These are phyloP conservation scores for Salix koriyanagi DNA, from an alignment of 345 rosid genomes.

Conservation along the genomic window DNA sequence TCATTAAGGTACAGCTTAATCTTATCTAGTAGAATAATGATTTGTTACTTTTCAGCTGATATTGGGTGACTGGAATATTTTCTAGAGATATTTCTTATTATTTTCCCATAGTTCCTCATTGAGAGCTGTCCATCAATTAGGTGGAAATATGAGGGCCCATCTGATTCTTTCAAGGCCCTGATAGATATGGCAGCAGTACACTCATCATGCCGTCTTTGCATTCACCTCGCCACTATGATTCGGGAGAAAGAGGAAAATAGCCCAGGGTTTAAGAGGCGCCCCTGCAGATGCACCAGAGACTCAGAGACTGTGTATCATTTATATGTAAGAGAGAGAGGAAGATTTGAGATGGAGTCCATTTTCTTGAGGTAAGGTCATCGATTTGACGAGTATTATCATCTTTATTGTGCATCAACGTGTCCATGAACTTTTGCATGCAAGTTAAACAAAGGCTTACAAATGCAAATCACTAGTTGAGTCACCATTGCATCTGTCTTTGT, in stretches of 20 bases:
- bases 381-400: background rate
- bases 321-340: conserved; percentile 82
- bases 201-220: conserved; percentile 97
- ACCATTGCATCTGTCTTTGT: background rate
- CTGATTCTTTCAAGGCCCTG: conserved; percentile 90
- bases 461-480: background rate
- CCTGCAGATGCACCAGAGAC: conserved; percentile 78
- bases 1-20: conserved; percentile 50
- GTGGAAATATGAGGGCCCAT: conserved; percentile 97
- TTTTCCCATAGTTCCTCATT: background rate
- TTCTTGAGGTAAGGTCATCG: conserved; percentile 57
- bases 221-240: conserved; percentile 70
- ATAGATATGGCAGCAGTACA: conserved; percentile 97
- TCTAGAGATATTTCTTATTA: background rate
- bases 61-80: background rate
- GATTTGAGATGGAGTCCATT: conserved; percentile 74
- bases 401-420: background rate
- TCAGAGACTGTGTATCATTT: conserved; percentile 67
- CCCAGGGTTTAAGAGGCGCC: conserved; percentile 54
- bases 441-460: background rate
- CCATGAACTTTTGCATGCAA: background rate
- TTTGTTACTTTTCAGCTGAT: background rate
- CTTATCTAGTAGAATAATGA: background rate
- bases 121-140: conserved; percentile 32
- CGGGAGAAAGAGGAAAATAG: conserved; percentile 66